Base-by-base conservation (phyloP, 495 filamentous ascomycete genomes). In the Xylaria acuta region DNA sequence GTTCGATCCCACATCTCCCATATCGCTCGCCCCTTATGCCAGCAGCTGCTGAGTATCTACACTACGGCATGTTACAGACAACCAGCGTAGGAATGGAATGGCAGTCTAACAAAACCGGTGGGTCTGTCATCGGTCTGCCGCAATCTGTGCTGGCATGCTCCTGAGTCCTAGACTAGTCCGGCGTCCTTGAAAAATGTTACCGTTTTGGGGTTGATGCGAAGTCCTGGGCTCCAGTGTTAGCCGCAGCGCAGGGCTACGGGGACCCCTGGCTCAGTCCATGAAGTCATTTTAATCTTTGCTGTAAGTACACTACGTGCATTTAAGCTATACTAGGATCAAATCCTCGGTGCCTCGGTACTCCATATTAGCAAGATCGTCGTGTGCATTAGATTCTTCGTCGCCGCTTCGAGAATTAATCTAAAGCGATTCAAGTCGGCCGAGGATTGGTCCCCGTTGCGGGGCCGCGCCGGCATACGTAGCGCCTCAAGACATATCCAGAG, bases 181-280 rank as follows among this genome's bases (percentile, higher is more conserved):
- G 34, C 20, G 20, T n/a, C 34, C 49, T 67, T 67, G 65, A 67
- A 67, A 67, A 36, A 67, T 67, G 36, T 14, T 41, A 32, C 65
- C 65, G 49, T 41, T 67, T 67, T 56, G 20, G 65, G 65, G 47
- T 36, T 36, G n/a, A 67, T n/a, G 20, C 22, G 27, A 54, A 51
- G 20, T 27, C 16, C 11, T 12, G 49, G 47, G 47, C 6, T 67
- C 65, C 65, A 67, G 9, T 67, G 49, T 67, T 67, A 67, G 65
- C 65, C 63, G 63, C 22, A n/a, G n/a, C 22, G n/a, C 27, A 47
- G 12, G 32, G 49, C 64, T 53, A 25, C 64, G 36, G 65, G 65
- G 64, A 38, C 30, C 64, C 30, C 18, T 54, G 18, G 36, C 34
- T 43, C 27, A 22, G 18, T n/a, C 38, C 47, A 67, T 67, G 47